Evolutionary conservation across 2,329 filamentous ascomycete species (phyloP), one percentile per base, ranked within the genome.

Genomic region (Ophiocordyceps polyrhachis-furcata): DNA sequence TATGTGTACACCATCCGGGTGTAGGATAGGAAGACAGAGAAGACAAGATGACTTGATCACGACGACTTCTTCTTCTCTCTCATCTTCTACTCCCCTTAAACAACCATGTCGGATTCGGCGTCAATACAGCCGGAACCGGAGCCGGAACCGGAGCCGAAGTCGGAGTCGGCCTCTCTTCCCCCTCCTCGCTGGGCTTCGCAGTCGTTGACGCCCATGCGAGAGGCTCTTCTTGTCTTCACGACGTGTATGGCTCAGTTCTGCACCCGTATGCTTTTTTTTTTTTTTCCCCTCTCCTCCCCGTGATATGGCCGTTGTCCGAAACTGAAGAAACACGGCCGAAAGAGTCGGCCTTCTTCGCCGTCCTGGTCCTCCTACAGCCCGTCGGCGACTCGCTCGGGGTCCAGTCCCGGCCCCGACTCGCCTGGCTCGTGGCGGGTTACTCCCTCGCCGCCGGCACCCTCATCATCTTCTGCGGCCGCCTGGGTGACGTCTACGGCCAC

Each of bases 401-500:
- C 41, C 60, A 53, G 4, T 61, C 65, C 2, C 55, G 60, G 0
- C 66, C 65, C 9, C 55, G 66, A n/a, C 58, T 75, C 14, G 66
- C 64, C 42, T 79, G 75, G 73, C 66, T 71, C 42, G 63, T 73
- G 12, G 73, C 73, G 1, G 72, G 71, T 1, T 81, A 76, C 53
- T 67, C 63, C 11, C 56, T 79, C 50, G 73, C 64, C 6, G 62
- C 65, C 6, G 74, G 74, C 12, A 70, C 73, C 0, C 78, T 78
- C 50, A 70, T 79, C 29, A 61, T 80, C 3, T 60, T 73, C 2
- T 68, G 67, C 2, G 73, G 73, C 3, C 66, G 75, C 0, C 55
- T 79, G 4, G 74, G 75, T 2, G 71, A 76, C 40, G 56, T 72
- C 1, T 74, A 72, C 47, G 76, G 76, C 0, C 68, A 77, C 55